phyloP scores from a whole-genome alignment of 116 monocot species.

The Cymodocea nodosa region DNA sequence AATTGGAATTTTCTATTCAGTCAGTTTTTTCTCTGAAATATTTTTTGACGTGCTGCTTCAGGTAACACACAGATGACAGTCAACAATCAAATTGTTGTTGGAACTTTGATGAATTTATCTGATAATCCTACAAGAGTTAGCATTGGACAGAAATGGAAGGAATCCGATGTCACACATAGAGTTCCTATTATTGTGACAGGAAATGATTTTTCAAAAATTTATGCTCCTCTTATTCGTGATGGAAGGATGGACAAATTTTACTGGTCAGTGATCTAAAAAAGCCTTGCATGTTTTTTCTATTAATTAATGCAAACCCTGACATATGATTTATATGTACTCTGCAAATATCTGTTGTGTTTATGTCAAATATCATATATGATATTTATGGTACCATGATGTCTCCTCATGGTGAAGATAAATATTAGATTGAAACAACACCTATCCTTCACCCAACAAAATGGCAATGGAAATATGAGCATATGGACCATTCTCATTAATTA shows the following conservation, averaged over 20 bases:
- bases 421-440: no score
- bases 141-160: conserved; percentile 78
- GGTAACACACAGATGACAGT: conserved; percentile 95
- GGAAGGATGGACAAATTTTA: conserved; percentile 97
- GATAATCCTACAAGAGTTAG: conserved; percentile 88
- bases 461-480: no score
- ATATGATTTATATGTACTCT: background rate
- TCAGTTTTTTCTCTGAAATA: background rate
- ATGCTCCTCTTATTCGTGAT: conserved; percentile 95
- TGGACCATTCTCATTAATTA: no score
- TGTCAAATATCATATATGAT: no score
- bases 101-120: conserved; percentile 79
- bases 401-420: no score
- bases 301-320: background rate
- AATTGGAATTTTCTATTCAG: no score
- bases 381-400: no score
- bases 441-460: no score
- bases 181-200: conserved; percentile 89
- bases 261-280: conserved; percentile 29
- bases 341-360: no score
- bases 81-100: conserved; percentile 91
- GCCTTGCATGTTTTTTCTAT: background rate
- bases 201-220: conserved; percentile 82
- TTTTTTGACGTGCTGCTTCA: conserved; percentile 12
- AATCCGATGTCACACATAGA: conserved; percentile 66